These are phyloP conservation scores for Zasmidium citrigriseum DNA, from an alignment of 2,329 filamentous ascomycete species.

Conservation along the genomic window DNA sequence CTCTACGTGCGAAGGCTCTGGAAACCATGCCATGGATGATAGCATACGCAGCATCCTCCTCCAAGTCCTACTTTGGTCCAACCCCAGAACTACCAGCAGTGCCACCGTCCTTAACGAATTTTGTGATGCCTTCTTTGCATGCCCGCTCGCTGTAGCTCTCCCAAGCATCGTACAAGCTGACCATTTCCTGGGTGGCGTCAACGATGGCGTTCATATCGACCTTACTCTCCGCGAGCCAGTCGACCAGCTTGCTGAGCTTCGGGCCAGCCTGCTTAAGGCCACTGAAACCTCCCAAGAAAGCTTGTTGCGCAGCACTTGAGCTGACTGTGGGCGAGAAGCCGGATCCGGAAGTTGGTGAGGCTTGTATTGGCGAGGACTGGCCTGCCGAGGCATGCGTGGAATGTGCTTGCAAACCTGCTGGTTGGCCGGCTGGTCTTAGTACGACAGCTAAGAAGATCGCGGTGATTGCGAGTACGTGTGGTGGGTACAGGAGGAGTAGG, in stretches of 20 bases:
- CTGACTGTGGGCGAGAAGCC: slow-evolving; percentile 24
- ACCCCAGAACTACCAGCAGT: slow-evolving; percentile 10
- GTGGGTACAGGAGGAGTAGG: slow-evolving; percentile 79
- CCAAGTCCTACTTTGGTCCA: slow-evolving; percentile 5
- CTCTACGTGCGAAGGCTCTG: too few relatives aligned
- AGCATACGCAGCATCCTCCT: background rate
- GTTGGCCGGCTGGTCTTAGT: slow-evolving; percentile 64
- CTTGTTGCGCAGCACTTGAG: slow-evolving; percentile 36
- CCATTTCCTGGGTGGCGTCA: slow-evolving; percentile 87
- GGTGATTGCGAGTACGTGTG: slow-evolving; percentile 86
- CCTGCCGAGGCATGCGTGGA: slow-evolving; percentile 28
- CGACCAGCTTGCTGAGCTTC: slow-evolving; percentile 57
- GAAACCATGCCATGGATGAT: too few relatives aligned
- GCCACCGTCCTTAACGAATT: slow-evolving; percentile 61
- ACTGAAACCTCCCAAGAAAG: slow-evolving; percentile 33
- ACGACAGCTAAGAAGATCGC: slow-evolving; percentile 84
- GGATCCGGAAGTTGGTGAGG: slow-evolving; percentile 25
- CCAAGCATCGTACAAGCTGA: slow-evolving; percentile 82
- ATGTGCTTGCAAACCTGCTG: slow-evolving; percentile 46
- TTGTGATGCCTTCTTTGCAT: slow-evolving; percentile 63
- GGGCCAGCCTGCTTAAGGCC: slow-evolving; percentile 38
- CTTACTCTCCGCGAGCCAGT: slow-evolving; percentile 83
- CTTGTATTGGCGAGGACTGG: slow-evolving; percentile 18
- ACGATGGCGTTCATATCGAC: slow-evolving; percentile 83
- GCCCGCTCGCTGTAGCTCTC: slow-evolving; percentile 65